Evolutionary conservation across 192 early-diverging fungal genomes (phyloP).

Genomic region (Spinellus fusiger): DNA sequence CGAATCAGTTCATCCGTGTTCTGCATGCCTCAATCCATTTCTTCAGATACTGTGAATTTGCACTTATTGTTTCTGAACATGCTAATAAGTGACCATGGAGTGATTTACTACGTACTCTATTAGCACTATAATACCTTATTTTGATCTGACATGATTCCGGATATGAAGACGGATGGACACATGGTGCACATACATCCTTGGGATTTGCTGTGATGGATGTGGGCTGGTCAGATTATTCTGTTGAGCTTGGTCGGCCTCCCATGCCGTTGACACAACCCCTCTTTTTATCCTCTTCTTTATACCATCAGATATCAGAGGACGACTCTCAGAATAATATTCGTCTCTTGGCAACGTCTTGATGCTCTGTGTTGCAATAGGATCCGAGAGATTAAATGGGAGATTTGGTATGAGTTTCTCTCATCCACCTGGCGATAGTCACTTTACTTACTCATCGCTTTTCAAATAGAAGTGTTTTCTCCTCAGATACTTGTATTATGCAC

Average conservation of each 20-base stretch:
- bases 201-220: neutral
- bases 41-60: neutral
- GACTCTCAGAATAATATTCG: neutral
- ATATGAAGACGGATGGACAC: slow-evolving; percentile 1
- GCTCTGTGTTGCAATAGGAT: slow-evolving; percentile 4
- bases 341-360: slow-evolving; percentile 3
- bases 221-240: slow-evolving; percentile 1
- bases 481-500: neutral
- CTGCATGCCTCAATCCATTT: neutral
- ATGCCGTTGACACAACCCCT: neutral
- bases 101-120: neutral
- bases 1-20: neutral
- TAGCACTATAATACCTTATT: neutral
- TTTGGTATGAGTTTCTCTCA: slow-evolving; percentile 2
- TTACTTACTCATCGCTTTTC: slow-evolving; percentile 2
- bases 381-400: neutral
- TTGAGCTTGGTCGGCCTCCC: neutral
- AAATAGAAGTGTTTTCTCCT: neutral
- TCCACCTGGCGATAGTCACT: neutral
- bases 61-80: neutral
- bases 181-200: neutral
- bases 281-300: neutral
- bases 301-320: neutral
- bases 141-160: slow-evolving; percentile 3
- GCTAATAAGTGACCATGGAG: neutral